Base-by-base conservation (phyloP, 2,329 filamentous ascomycete species). In the Sporothrix humicola region DNA sequence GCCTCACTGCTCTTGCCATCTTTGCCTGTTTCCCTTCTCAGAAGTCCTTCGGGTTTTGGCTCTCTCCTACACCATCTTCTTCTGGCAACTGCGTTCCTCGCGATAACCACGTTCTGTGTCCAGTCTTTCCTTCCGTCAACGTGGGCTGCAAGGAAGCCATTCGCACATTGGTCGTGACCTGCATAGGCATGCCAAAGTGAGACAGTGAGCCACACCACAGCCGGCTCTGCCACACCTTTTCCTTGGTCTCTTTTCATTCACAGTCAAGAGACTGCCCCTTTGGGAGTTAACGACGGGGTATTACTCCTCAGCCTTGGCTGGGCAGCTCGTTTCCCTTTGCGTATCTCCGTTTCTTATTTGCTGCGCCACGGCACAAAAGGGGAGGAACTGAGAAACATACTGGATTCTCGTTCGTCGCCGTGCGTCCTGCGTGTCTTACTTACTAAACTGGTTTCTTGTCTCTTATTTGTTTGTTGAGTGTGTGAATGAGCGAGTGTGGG, bases 191-290 rank as follows among this genome's bases (percentile, higher is more conserved):
- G 71, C 74, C 52, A 74, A 74, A 56, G 73, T 81, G 78, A 81
- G 80, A 81, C 80, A 81, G 74, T 66, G 74, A 78, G 77, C 77
- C 79, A 80, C 80, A 80, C 79, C 65, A 26, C 46, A 44, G 52
- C 68, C 20, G 59, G 23, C 46, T 17, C 4, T 31, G 54, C 69
- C 23, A 61, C 69, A 69, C 26, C 69, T 23, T 42, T 73, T 48
- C 26, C 20, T 26, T 17, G 46, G 23, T 48, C 65, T 26, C 20
- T 56, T 48, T 26, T n/a, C 23, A 31, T 15, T 68, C 26, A 37
- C 31, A 52, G 8, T 37, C 61, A 20, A 65, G 15, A 26, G 12
- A 20, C 42, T 68, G 46, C 65, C 44, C 10, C 54, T 69, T 54
- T 69, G 66, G 66, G 66, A 46, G 31, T 37, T 37, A 37, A 37